phyloP scores from a whole-genome alignment of 2,329 filamentous ascomycete species.

The Neonectria neomacrospora region DNA sequence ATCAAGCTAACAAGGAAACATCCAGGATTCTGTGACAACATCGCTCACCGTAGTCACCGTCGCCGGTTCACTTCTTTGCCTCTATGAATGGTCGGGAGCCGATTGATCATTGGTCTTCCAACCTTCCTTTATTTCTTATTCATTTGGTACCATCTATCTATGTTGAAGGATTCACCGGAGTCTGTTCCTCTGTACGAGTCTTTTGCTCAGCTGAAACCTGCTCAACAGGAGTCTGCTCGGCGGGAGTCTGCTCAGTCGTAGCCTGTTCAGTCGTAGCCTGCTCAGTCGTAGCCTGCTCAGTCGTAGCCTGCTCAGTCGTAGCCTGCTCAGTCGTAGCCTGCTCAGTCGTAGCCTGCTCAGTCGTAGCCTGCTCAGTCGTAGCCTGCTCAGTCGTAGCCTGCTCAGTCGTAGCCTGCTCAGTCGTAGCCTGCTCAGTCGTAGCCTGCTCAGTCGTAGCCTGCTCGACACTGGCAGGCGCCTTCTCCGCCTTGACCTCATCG shows the following conservation, averaged over 20 bases:
- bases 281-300: neutral
- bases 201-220: slow-evolving; percentile 6
- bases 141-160: slow-evolving; percentile 23
- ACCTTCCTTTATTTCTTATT: neutral
- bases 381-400: no score
- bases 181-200: slow-evolving; percentile 12
- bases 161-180: slow-evolving; percentile 17
- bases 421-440: neutral
- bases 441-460: slow-evolving; percentile 13
- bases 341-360: slow-evolving; percentile 26
- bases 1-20: neutral
- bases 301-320: slow-evolving; percentile 7
- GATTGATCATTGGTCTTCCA: neutral
- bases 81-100: neutral
- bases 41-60: neutral
- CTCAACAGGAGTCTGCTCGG: neutral
- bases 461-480: slow-evolving; percentile 30
- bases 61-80: no score
- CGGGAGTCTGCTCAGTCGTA: slow-evolving; percentile 19
- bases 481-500: slow-evolving; percentile 48
- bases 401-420: no score
- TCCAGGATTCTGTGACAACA: slow-evolving; percentile 1
- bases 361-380: no score
- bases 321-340: neutral
- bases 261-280: neutral